Conservation (phyloP, 2,329 filamentous ascomycete genomes). For the Cercospora beticola region DNA sequence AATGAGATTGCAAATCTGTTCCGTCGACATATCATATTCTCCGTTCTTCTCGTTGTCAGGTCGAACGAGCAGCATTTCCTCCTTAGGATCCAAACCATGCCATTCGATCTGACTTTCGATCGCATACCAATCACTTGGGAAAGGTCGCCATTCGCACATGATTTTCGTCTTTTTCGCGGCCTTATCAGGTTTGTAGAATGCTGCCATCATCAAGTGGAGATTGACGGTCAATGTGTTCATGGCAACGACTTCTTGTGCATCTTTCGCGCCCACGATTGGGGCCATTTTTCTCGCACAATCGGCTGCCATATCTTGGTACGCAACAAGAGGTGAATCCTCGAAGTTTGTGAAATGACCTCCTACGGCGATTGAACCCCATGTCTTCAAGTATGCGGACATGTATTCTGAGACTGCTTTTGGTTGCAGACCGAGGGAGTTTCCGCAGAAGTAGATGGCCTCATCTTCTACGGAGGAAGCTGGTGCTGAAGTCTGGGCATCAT, state of each 20-base stretch:
- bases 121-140: conserved; percentile 86
- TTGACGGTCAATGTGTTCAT: conserved; percentile 87
- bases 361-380: conserved; percentile 84
- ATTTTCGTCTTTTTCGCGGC: conserved; percentile 69
- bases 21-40: conserved; percentile 63
- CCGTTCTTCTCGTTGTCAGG: conserved; percentile 48
- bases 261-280: conserved; percentile 68
- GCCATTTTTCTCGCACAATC: conserved; percentile 68
- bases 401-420: conserved; percentile 66
- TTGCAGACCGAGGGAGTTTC: conserved; percentile 84
- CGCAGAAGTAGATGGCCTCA: conserved; percentile 75
- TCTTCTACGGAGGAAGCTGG: conserved; percentile 33
- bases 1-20: conserved; percentile 69
- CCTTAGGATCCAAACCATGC: conserved; percentile 65
- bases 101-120: conserved; percentile 75
- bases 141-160: conserved; percentile 82
- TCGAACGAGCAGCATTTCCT: conserved; percentile 71
- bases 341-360: conserved; percentile 63
- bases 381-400: conserved; percentile 70
- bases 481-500: conserved; percentile 22
- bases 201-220: conserved; percentile 78
- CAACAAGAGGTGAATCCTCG: conserved; percentile 63
- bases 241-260: conserved; percentile 71
- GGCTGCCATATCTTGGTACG: conserved; percentile 78
- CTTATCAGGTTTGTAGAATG: conserved; percentile 68